Percentiles rank a stretch among this genome's conserved stretches.
phyloP scores from a whole-genome alignment of 1,284 basidiomycete species.

The Trametes versicolor region DNA sequence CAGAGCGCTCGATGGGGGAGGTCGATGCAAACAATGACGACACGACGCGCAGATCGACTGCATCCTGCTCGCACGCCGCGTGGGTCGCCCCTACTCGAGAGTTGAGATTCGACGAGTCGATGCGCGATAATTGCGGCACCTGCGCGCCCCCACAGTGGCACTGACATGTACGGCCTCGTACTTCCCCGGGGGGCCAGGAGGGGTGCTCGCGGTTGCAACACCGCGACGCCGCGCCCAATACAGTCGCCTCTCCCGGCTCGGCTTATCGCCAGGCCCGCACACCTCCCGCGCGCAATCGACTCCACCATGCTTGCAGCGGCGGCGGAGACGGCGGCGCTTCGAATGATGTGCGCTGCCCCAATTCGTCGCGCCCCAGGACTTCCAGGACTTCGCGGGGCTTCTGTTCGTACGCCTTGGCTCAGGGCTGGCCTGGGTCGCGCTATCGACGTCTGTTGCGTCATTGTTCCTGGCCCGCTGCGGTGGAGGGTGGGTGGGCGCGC shows the following conservation, averaged over 20 bases:
- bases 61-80: constrained; percentile 1
- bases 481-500: constrained; percentile 6
- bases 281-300: constrained; percentile 17
- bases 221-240: constrained; percentile 14
- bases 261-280: constrained; percentile 13
- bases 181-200: neutral
- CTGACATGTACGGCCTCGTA: neutral
- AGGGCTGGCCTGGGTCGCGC: constrained; percentile 20
- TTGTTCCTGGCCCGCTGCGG: constrained; percentile 18
- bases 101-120: neutral
- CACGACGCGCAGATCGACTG: constrained; percentile 9
- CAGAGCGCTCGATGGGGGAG: neutral
- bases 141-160: neutral
- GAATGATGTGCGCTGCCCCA: constrained; percentile 21
- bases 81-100: constrained; percentile 5
- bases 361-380: constrained; percentile 9
- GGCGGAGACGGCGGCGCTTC: constrained; percentile 16
- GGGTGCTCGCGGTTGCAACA: constrained; percentile 14
- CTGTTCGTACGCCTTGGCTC: neutral
- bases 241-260: constrained; percentile 4
- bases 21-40: constrained; percentile 13
- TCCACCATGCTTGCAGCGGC: neutral
- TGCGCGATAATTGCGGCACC: constrained; percentile 2
- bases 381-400: constrained; percentile 15
- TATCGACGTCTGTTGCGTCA: constrained; percentile 21